Base-by-base conservation (phyloP, 2,329 filamentous ascomycete genomes). In the Hymenoscyphus albidus region DNA sequence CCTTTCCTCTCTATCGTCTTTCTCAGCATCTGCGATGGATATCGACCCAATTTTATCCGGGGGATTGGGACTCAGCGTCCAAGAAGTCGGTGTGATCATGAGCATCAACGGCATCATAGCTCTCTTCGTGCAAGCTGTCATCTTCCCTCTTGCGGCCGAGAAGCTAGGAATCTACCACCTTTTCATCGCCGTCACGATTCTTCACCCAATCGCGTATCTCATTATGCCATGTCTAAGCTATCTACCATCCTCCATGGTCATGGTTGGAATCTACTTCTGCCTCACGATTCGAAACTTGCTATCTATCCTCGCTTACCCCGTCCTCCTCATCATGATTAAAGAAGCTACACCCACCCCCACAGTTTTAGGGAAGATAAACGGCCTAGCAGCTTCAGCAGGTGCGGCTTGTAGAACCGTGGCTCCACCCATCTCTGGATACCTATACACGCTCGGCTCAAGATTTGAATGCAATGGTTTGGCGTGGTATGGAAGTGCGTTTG, bases 341-440 rank as follows among this genome's bases (percentile, higher is more conserved):
- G 85, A 89, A 71, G 85, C 85, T 1, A 87, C 85, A 0, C 85
- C 86, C 1, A 81, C 79, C 39, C 77, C 80, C 6, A 78, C 78
- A 54, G 81, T 86, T 6, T 78, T 89, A 48, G 87, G 87, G 61
- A 86, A 82, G 70, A 83, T 90, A 70, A 90, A 90, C 66, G 87
- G 87, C 4, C 75, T 89, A 55, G 86, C 87, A 27, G 87, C 87
- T 60, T 88, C 85, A 64, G 86, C 85, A 2, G 86, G 86, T 32
- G 87, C 86, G 6, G 86, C 84, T 6, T 90, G 86, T 70, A 81
- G 88, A 63, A 91, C 90, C 76, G 77, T 89, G 12, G 86, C 88
- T 0, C 88, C 88, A 5, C 87, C 87, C 0, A 74, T 89, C 16
- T 83, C 85, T 1, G 87, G 87, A 2, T 87, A 83, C 67, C 76